Percentiles rank a stretch among this genome's conserved stretches.
Evolutionary conservation across 805 yeast species (phyloP).

Genomic region (Zygosaccharomyces rouxii): DNA sequence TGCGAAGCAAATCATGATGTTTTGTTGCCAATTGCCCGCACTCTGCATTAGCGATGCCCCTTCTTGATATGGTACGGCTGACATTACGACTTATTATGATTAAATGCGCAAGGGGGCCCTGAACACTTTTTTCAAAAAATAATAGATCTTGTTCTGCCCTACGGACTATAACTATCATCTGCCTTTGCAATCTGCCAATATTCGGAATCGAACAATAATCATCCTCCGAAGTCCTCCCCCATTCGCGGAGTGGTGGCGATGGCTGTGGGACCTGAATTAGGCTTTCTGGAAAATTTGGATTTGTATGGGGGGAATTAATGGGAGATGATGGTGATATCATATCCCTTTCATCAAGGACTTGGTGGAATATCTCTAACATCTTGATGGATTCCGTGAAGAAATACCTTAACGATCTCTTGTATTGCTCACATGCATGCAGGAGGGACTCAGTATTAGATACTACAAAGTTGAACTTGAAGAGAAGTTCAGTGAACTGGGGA

Average conservation of each 20-base stretch:
- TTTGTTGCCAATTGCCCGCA: constrained; percentile 7
- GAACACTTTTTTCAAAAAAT: constrained; percentile 18
- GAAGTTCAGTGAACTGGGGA: constrained; percentile 12
- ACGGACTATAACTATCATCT: constrained; percentile 13
- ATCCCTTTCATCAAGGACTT: constrained; percentile 12
- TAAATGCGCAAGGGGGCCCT: constrained; percentile 14
- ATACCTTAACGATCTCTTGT: constrained; percentile 12
- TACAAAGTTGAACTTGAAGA: constrained; percentile 5
- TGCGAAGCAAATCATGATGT: constrained; percentile 4
- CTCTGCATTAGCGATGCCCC: constrained; percentile 11
- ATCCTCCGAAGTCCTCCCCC: neutral
- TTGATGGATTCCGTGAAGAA: constrained; percentile 12
- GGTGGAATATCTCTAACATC: constrained; percentile 14
- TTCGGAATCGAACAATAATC: neutral
- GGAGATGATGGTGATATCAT: neutral
- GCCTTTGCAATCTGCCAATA: constrained; percentile 14
- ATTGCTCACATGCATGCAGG: constrained; percentile 13
- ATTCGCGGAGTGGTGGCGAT: neutral
- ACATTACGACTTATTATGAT: constrained; percentile 11
- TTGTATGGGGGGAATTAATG: neutral
- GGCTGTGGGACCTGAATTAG: neutral
- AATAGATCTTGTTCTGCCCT: constrained; percentile 18
- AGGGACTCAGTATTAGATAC: constrained; percentile 11
- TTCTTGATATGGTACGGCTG: constrained; percentile 7
- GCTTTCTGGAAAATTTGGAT: neutral